Percentiles rank a stretch among this genome's conserved stretches.
Conservation (phyloP, 345 rosid species). For the Psidium guajava region DNA sequence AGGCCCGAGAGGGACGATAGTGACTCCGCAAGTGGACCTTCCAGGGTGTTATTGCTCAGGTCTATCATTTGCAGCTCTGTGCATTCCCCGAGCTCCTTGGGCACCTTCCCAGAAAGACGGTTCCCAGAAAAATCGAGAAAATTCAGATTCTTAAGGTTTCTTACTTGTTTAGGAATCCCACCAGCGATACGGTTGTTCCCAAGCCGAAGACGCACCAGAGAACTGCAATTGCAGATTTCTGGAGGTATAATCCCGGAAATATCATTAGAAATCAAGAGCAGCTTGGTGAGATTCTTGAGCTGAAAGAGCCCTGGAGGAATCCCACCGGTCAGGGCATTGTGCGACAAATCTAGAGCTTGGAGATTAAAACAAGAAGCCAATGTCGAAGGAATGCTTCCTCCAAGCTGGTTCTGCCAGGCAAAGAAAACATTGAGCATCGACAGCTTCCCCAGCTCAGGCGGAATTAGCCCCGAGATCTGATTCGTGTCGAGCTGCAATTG, state of each 20-base stretch:
- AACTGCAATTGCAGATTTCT: slow-evolving; percentile 64
- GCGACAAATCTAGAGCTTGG: slow-evolving; percentile 75
- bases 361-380: slow-evolving; percentile 52
- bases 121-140: slow-evolving; percentile 77
- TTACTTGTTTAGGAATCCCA: slow-evolving; percentile 55
- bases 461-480: slow-evolving; percentile 78
- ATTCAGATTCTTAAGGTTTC: slow-evolving; percentile 47
- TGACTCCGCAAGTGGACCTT: slow-evolving; percentile 53
- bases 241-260: slow-evolving; percentile 61
- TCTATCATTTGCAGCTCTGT: slow-evolving; percentile 69
- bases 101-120: slow-evolving; percentile 51
- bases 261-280: slow-evolving; percentile 62
- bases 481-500: slow-evolving; percentile 80
- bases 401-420: slow-evolving; percentile 91
- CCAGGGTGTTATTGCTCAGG: slow-evolving; percentile 61
- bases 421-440: slow-evolving; percentile 57
- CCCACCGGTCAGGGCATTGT: slow-evolving; percentile 63
- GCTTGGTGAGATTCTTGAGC: slow-evolving; percentile 67
- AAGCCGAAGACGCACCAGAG: slow-evolving; percentile 65
- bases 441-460: slow-evolving; percentile 60
- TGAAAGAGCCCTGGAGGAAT: slow-evolving; percentile 71
- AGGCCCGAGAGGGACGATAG: slow-evolving; percentile 54
- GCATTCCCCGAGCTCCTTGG: slow-evolving; percentile 69
- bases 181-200: slow-evolving; percentile 68
- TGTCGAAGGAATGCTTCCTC: slow-evolving; percentile 77